phyloP scores from a whole-genome alignment of 1,139 yeast genomes.

The Kodamaea sp. region DNA sequence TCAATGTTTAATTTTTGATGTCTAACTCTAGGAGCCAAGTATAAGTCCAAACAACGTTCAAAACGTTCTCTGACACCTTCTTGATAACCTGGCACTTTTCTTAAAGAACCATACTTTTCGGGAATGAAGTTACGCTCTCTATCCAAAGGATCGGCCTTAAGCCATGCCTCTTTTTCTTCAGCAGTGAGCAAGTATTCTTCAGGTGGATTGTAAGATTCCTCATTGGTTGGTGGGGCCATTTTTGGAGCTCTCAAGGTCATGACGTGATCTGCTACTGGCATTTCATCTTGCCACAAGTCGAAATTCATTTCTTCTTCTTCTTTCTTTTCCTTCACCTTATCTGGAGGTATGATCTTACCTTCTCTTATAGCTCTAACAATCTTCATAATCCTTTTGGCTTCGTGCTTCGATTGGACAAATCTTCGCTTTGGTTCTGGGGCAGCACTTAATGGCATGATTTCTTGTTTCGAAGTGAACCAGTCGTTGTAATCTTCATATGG shows the following conservation, averaged over 20 bases:
- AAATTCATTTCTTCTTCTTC: constrained; percentile 52
- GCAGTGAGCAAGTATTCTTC: constrained; percentile 82
- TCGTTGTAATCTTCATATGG: constrained; percentile 94
- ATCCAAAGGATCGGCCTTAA: constrained; percentile 67
- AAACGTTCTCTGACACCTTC: constrained; percentile 85
- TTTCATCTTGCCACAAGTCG: constrained; percentile 82
- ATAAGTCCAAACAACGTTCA: constrained; percentile 89
- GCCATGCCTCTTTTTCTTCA: constrained; percentile 76
- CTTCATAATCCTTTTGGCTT: constrained; percentile 94
- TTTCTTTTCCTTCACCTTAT: constrained; percentile 49
- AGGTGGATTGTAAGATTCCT: constrained; percentile 96
- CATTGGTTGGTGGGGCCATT: constrained; percentile 92
- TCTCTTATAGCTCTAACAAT: constrained; percentile 94
- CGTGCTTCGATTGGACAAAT: constrained; percentile 94
- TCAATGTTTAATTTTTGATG: constrained; percentile 88
- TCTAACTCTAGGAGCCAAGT: constrained; percentile 94
- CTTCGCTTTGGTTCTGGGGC: constrained; percentile 96
- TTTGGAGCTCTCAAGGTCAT: constrained; percentile 96
- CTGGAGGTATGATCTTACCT: constrained; percentile 83
- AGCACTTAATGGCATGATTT: constrained; percentile 90
- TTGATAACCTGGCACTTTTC: constrained; percentile 92
- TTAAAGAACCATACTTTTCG: constrained; percentile 71
- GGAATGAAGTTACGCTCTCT: constrained; percentile 80
- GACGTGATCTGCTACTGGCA: constrained; percentile 60
- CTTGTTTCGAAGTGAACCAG: constrained; percentile 86